Evolutionary conservation across 257 asterid species (phyloP).

Genomic region (Gentiana dahurica): DNA sequence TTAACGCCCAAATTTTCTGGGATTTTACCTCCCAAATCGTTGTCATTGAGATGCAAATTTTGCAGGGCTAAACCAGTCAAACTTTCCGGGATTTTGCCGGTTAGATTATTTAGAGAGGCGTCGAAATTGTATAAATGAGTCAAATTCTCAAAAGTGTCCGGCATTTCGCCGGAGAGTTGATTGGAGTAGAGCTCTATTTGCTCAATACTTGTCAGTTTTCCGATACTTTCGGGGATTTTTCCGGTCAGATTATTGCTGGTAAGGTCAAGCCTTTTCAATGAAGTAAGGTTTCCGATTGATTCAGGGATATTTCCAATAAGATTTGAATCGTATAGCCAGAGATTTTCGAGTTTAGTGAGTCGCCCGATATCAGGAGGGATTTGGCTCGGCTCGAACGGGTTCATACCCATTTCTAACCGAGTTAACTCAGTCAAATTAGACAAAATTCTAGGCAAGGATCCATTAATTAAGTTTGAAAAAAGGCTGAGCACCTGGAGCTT

Average conservation of each 20-base stretch:
- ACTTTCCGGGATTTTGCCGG: constrained; percentile 57
- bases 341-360: constrained; percentile 39
- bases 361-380: constrained; percentile 53
- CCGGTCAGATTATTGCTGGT: constrained; percentile 48
- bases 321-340: constrained; percentile 23
- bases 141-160: constrained; percentile 48
- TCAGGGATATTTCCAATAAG: constrained; percentile 53
- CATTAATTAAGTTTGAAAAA: constrained; percentile 44
- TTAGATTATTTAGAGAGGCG: constrained; percentile 52
- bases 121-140: constrained; percentile 43
- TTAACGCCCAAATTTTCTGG: constrained; percentile 41
- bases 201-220: constrained; percentile 24
- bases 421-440: constrained; percentile 51
- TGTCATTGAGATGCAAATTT: constrained; percentile 52
- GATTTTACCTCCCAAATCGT: constrained; percentile 47
- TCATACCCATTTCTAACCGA: constrained; percentile 31
- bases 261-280: constrained; percentile 41
- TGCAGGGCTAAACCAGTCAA: constrained; percentile 37
- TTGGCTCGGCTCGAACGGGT: constrained; percentile 42
- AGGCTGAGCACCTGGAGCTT: constrained; percentile 39
- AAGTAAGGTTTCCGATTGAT: constrained; percentile 41
- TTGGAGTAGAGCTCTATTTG: constrained; percentile 49
- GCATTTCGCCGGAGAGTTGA: constrained; percentile 60
- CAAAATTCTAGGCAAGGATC: constrained; percentile 54
- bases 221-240: constrained; percentile 50